Conservation (phyloP, 1,139 yeast genomes). For the Meyerozyma elateridarum region DNA sequence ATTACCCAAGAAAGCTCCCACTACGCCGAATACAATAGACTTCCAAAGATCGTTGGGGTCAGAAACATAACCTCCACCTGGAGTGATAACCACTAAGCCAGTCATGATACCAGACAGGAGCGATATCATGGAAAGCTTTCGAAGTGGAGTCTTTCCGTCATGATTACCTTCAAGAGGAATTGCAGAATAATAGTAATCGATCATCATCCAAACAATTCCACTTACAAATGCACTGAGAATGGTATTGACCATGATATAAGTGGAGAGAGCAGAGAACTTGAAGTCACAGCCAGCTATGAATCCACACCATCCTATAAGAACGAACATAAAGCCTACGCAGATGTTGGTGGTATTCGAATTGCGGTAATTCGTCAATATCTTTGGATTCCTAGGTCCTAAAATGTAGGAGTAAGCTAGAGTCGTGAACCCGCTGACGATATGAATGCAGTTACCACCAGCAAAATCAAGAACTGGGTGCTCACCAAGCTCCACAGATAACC, state of each 20-base stretch:
- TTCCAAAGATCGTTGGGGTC: slow-evolving; percentile 40
- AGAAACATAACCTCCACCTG: slow-evolving; percentile 43
- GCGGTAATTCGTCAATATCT: slow-evolving; percentile 33
- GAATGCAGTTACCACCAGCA: slow-evolving; percentile 66
- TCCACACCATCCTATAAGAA: slow-evolving; percentile 42
- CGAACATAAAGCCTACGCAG: slow-evolving; percentile 47
- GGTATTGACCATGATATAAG: slow-evolving; percentile 33
- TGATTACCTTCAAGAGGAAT: slow-evolving; percentile 29
- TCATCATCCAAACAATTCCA: slow-evolving; percentile 34
- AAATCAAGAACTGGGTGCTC: slow-evolving; percentile 52
- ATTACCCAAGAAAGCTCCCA: slow-evolving; percentile 36
- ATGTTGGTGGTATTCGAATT: slow-evolving; percentile 38
- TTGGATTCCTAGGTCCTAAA: slow-evolving; percentile 50
- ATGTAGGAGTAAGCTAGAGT: slow-evolving; percentile 56
- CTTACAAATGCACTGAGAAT: slow-evolving; percentile 32
- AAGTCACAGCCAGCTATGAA: slow-evolving; percentile 44
- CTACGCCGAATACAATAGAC: slow-evolving; percentile 34
- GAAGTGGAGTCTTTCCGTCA: slow-evolving; percentile 6
- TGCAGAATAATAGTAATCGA: slow-evolving; percentile 38
- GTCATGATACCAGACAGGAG: slow-evolving; percentile 41
- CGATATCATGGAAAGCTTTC: slow-evolving; percentile 38
- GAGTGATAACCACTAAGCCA: slow-evolving; percentile 43
- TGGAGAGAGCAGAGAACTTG: slow-evolving; percentile 30
- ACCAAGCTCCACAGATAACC: slow-evolving; percentile 42
- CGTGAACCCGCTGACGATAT: slow-evolving; percentile 55